Conservation (phyloP, 139 green algal genomes). For the Chlamydomonas sp. region DNA sequence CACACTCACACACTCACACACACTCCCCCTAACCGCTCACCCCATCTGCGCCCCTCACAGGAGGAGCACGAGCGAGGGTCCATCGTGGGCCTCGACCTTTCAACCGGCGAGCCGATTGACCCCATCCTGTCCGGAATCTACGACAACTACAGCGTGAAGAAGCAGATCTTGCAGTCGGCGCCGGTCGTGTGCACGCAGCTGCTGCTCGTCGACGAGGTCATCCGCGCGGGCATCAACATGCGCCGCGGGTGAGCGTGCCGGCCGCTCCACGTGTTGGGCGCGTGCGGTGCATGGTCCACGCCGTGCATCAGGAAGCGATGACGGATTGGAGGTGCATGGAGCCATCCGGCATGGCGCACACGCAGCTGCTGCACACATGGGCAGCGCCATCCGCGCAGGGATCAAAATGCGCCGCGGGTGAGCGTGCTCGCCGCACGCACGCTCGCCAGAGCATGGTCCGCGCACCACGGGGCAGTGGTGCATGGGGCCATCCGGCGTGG, state of each 20-base stretch:
- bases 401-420: conserved; percentile 95
- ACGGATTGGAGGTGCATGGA: too few relatives aligned
- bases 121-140: conserved; percentile 69
- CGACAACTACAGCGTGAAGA: conserved; percentile 97
- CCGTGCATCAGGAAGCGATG: too few relatives aligned
- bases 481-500: too few relatives aligned
- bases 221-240: conserved; percentile 97
- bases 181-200: conserved; percentile 90
- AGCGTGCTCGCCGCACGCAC: too few relatives aligned
- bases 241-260: too few relatives aligned
- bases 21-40: too few relatives aligned
- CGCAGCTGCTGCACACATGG: conserved; percentile 93
- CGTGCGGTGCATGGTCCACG: too few relatives aligned
- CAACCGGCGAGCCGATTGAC: conserved; percentile 84
- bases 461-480: too few relatives aligned
- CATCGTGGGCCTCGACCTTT: conserved; percentile 82
- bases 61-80: conserved; percentile 79
- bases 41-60: conserved; percentile 25
- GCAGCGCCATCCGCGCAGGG: conserved; percentile 95
- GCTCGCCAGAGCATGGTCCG: too few relatives aligned
- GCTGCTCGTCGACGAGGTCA: conserved; percentile 96
- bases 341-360: too few relatives aligned
- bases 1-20: too few relatives aligned
- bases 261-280: too few relatives aligned
- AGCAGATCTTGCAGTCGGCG: conserved; percentile 85